Conservation (phyloP, 768 basidiomycete genomes). For the Phaffia tasmanica region DNA sequence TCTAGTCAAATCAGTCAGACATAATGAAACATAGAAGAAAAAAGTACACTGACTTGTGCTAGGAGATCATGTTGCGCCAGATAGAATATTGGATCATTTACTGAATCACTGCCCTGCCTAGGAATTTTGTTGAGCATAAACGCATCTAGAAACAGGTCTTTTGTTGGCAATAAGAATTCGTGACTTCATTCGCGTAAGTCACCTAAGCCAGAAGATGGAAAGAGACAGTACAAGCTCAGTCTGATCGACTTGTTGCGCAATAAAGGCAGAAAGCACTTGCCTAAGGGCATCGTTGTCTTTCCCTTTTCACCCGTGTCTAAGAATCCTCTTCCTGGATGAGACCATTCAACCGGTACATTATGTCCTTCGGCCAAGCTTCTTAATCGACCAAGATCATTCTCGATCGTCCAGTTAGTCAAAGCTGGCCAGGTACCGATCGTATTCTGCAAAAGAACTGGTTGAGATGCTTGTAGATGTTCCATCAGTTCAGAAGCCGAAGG, state of each 20-base stretch:
- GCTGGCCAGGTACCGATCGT: conserved; percentile 18
- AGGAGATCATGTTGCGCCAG: conserved; percentile 18
- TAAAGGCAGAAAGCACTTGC: no score
- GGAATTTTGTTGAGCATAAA: conserved; percentile 13
- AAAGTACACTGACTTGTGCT: neutral
- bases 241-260: no score
- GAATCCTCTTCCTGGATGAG: conserved; percentile 4
- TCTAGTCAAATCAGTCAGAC: no score
- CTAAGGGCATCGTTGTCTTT: conserved; percentile 13
- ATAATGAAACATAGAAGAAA: neutral
- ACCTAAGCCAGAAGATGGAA: no score
- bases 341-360: conserved; percentile 9
- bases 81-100: conserved; percentile 5
- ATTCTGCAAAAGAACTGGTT: conserved; percentile 7
- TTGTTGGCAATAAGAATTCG: no score
- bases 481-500: no score
- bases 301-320: conserved; percentile 19
- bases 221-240: no score
- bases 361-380: conserved; percentile 2
- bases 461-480: no score
- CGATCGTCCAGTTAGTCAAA: conserved; percentile 12
- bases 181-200: no score
- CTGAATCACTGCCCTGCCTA: no score
- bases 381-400: conserved; percentile 9
- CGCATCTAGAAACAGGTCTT: conserved; percentile 7